Evolutionary conservation across 2,329 filamentous ascomycete species (phyloP).

Genomic region (Sclerotinia nivalis): DNA sequence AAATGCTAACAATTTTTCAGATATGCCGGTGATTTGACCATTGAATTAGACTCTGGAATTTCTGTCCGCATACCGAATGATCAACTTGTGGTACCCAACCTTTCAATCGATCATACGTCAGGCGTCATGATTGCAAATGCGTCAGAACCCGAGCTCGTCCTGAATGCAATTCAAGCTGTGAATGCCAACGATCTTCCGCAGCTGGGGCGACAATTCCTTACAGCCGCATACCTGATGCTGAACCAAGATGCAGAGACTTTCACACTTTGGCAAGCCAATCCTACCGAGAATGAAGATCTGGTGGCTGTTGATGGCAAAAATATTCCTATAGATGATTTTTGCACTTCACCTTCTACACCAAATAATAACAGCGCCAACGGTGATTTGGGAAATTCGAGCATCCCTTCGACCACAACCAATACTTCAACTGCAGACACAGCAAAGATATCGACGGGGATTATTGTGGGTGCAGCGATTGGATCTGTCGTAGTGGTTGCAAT

Average conservation of each 20-base stretch:
- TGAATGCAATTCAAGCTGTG: slow-evolving; percentile 67
- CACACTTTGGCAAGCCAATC: slow-evolving; percentile 21
- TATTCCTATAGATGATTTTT: slow-evolving; percentile 7
- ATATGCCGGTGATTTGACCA: slow-evolving; percentile 16
- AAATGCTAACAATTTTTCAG: neutral
- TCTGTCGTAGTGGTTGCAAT: neutral
- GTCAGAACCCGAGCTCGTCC: slow-evolving; percentile 10
- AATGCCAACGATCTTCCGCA: slow-evolving; percentile 81
- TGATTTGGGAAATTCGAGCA: neutral
- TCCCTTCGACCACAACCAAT: neutral
- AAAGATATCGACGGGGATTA: neutral
- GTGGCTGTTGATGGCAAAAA: slow-evolving; percentile 15
- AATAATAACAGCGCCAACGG: slow-evolving; percentile 2
- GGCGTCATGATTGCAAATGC: slow-evolving; percentile 3
- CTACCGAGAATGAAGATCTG: slow-evolving; percentile 15
- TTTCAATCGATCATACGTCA: neutral
- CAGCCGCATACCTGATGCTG: slow-evolving; percentile 16
- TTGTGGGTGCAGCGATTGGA: slow-evolving; percentile 15
- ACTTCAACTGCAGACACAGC: neutral
- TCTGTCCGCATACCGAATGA: slow-evolving; percentile 24
- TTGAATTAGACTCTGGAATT: slow-evolving; percentile 15
- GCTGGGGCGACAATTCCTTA: slow-evolving; percentile 48
- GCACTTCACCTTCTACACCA: slow-evolving; percentile 6
- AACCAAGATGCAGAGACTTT: slow-evolving; percentile 18
- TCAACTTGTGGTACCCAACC: slow-evolving; percentile 10